These are phyloP conservation scores for Saccharomyces hybrid DNA, from an alignment of 1,139 yeast genomes.

Conservation along the genomic window DNA sequence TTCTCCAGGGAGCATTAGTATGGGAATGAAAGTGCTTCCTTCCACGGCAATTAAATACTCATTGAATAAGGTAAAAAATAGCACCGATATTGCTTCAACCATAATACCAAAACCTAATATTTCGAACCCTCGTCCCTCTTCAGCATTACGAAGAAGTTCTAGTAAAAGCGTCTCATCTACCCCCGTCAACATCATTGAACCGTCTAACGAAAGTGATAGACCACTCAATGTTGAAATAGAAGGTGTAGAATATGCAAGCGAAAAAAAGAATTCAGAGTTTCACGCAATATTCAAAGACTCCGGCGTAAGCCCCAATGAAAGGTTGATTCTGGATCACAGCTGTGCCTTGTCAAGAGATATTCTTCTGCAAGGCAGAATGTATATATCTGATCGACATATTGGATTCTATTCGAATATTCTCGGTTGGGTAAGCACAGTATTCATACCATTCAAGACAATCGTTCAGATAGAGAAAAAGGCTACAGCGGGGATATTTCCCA, in stretches of 20 bases:
- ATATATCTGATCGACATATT: constrained; percentile 51
- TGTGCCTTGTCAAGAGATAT: constrained; percentile 71
- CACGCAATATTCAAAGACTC: constrained; percentile 50
- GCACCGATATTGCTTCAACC: constrained; percentile 7
- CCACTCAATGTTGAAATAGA: constrained; percentile 18
- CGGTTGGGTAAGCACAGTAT: constrained; percentile 63
- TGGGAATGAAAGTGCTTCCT: constrained; percentile 16
- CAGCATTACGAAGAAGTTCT: not conserved
- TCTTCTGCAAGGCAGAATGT: constrained; percentile 63
- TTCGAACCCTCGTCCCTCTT: not conserved
- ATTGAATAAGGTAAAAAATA: constrained; percentile 14
- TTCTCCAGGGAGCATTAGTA: constrained; percentile 22
- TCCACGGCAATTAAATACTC: constrained; percentile 22
- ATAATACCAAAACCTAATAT: constrained; percentile 12
- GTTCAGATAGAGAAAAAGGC: constrained; percentile 64
- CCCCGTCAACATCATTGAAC: constrained; percentile 12
- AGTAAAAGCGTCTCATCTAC: constrained; percentile 6
- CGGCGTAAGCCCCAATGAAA: constrained; percentile 43
- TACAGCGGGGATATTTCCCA: constrained; percentile 68
- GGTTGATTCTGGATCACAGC: constrained; percentile 54
- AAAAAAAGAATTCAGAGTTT: constrained; percentile 53
- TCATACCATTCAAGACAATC: too few species aligned
- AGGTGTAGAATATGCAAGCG: constrained; percentile 30
- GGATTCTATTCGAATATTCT: constrained; percentile 67
- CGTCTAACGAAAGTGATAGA: constrained; percentile 12